Base-by-base conservation (phyloP, 2,329 filamentous ascomycete species). In the Aspergillus niger region DNA sequence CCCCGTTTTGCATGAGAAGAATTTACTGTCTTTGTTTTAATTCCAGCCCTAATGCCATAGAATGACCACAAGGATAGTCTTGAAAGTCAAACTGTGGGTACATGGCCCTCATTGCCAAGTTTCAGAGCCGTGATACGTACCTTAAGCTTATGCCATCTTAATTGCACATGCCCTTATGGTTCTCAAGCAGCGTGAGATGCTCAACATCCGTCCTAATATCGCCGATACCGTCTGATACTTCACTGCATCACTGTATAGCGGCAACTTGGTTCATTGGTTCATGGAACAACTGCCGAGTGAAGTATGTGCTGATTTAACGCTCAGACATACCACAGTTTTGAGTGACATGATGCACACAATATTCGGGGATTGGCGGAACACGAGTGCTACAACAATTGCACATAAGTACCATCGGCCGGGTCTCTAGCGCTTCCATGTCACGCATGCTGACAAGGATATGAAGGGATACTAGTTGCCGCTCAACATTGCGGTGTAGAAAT, bases 401-500 rank as follows among this genome's bases (percentile, higher is more conserved):
- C 24, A 28, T 43, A 55, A 30, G 53, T 55, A 44, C 53, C 36
- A 20, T 55, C n/a, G 43, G 6, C 53, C 28, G 39, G n/a, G 20
- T 38, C 26, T 41, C 59, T 38, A 20, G 43, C 36, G 58, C 39
- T 20, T 43, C 30, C 32, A 47, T 57, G 49, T 61, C 48, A 48
- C 32, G 61, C 53, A 47, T 48, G 17, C 38, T 20, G 62, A 44
- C 59, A 53, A 30, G 49, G 47, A 54, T 58, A 39, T n/a, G 48
- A 55, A 55, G 26, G 48, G 13, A 43, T n/a, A 28, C 8, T 38
- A 20, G 22, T 52, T 44, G 26, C 48, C 41, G 11, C 22, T 26
- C 44, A 32, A 62, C 36, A 48, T 60, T 64, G 62, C 56, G 59
- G 62, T 64, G 62, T 60, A 49, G 41, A 17, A 41, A 30, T 17